These are phyloP conservation scores for Kernera saxatilis DNA, from an alignment of 345 rosid genomes.

Conservation along the genomic window DNA sequence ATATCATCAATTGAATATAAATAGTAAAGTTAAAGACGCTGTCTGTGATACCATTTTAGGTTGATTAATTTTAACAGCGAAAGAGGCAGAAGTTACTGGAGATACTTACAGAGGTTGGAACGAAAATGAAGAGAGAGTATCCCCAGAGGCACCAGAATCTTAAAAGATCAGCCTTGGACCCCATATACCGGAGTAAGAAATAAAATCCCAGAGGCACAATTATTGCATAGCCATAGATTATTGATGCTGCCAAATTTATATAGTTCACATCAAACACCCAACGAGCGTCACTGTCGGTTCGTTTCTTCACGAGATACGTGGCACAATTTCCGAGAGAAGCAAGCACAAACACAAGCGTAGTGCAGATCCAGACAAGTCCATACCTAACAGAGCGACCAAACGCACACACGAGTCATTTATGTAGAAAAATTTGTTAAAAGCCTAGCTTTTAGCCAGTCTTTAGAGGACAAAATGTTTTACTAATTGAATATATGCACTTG, in stretches of 20 bases:
- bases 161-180: conserved; percentile 72
- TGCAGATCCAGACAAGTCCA: conserved; percentile 88
- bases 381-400: conserved; percentile 46
- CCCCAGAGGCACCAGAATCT: conserved; percentile 98
- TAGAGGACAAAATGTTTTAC: not conserved
- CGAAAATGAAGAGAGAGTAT: conserved; percentile 74
- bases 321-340: conserved; percentile 85
- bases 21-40: not conserved
- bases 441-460: not conserved
- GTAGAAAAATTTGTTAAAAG: not conserved
- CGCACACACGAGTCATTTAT: conserved; percentile 3
- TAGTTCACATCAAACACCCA: conserved; percentile 93
- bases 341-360: conserved; percentile 78
- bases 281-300: conserved; percentile 35
- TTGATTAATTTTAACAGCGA: not conserved
- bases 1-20: not conserved
- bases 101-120: conserved; percentile 65
- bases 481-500: not conserved
- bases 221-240: conserved; percentile 66
- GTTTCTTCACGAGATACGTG: conserved; percentile 72
- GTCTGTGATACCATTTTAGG: not conserved
- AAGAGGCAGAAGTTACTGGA: not conserved
- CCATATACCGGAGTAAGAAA: conserved; percentile 76
- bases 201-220: conserved; percentile 79
- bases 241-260: conserved; percentile 58